Base-by-base conservation (phyloP, 2,329 filamentous ascomycete species). In the Dendrostoma leiphaemia region DNA sequence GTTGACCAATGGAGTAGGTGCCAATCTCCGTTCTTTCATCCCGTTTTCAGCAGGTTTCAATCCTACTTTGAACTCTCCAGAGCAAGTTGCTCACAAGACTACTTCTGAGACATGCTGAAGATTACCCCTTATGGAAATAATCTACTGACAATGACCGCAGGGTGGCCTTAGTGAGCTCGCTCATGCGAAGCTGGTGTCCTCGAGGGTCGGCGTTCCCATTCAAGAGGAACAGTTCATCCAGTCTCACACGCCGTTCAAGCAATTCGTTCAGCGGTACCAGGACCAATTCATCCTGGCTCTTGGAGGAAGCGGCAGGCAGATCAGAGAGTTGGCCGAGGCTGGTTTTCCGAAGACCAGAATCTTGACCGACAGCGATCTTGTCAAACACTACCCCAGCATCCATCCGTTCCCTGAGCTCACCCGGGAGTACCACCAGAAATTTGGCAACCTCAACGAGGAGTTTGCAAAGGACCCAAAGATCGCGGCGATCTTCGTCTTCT, bases 1-100 rank as follows among this genome's bases (percentile, higher is more conserved):
- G 44, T 76, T 90, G 51, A 90, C 87, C 54, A 91, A 90, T 68
- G 86, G 87, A 60, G n/a, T n/a, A n/a, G n/a, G n/a, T n/a, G n/a
- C n/a, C n/a, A n/a, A n/a, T n/a, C n/a, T n/a, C n/a, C n/a, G n/a
- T n/a, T n/a, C n/a, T n/a, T n/a, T n/a, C n/a, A n/a, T n/a, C n/a
- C n/a, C n/a, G n/a, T n/a, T n/a, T n/a, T n/a, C n/a, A n/a, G n/a
- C n/a, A n/a, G n/a, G n/a, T n/a, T n/a, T n/a, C n/a, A n/a, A n/a
- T n/a, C n/a, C n/a, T n/a, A n/a, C n/a, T n/a, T n/a, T n/a, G n/a
- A n/a, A n/a, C n/a, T n/a, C n/a, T n/a, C n/a, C n/a, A n/a, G n/a
- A n/a, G n/a, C n/a, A n/a, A n/a, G n/a, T n/a, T n/a, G n/a, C n/a
- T n/a, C n/a, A n/a, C n/a, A n/a, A n/a, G n/a, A n/a, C n/a, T n/a